Conservation (phyloP, 208 protist species). For the Crithidia thermophila region DNA sequence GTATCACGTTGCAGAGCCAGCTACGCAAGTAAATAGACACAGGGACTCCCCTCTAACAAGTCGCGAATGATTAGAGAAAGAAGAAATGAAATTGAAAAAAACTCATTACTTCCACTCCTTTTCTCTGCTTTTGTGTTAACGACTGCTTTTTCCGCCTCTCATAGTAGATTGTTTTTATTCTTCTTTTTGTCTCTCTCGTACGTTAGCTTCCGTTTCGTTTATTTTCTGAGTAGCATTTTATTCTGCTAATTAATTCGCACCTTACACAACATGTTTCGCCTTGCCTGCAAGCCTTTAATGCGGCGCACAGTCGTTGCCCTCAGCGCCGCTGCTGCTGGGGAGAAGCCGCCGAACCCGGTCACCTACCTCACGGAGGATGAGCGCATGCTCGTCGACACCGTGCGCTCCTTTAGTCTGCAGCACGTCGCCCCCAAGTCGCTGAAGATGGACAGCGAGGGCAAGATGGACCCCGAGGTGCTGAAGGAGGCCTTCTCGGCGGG, state of each 20-base stretch:
- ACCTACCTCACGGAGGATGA: conserved; percentile 70
- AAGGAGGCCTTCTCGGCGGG: conserved; percentile 77
- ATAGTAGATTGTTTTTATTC: background rate
- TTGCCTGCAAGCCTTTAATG: conserved; percentile 34
- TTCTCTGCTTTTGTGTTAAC: background rate
- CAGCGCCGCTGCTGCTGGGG: background rate
- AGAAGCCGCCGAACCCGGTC: conserved; percentile 34
- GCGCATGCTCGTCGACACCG: conserved; percentile 69
- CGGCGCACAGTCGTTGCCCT: conserved; percentile 39
- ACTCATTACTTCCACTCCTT: too few species aligned
- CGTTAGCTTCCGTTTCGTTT: background rate
- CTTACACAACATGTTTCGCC: conserved; percentile 39
- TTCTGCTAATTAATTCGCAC: background rate
- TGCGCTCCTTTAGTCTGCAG: conserved; percentile 65
- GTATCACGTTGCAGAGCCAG: too few species aligned
- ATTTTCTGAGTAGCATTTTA: too few species aligned
- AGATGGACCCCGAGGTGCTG: conserved; percentile 70
- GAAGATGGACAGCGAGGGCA: conserved; percentile 82
- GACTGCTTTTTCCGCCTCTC: background rate
- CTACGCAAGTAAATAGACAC: too few species aligned
- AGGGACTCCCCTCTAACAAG: too few species aligned
- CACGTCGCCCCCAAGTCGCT: conserved; percentile 62
- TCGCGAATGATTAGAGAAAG: too few species aligned
- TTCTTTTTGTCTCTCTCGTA: background rate
- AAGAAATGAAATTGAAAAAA: too few species aligned